phyloP scores from a whole-genome alignment of 805 yeast genomes.

The Debaryomyces hansenii region DNA sequence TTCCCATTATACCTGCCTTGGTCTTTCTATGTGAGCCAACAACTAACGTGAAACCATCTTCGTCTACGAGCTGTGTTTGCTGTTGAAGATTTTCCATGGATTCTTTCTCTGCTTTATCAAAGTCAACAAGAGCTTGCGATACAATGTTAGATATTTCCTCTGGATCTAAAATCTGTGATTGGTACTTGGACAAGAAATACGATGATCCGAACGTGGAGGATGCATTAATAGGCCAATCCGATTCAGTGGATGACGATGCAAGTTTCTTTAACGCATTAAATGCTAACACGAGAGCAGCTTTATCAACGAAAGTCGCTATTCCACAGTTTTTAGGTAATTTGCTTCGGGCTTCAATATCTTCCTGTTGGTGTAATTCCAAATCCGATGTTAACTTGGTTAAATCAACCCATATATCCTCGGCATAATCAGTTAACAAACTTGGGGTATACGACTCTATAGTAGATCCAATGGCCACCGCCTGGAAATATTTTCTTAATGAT shows the following conservation, averaged over 20 bases:
- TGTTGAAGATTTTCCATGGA: slow-evolving; percentile 54
- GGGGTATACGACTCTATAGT: slow-evolving; percentile 50
- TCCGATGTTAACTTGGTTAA: slow-evolving; percentile 62
- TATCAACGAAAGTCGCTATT: slow-evolving; percentile 72
- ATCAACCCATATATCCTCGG: slow-evolving; percentile 51
- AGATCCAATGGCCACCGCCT: slow-evolving; percentile 61
- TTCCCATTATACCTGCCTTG: slow-evolving; percentile 66
- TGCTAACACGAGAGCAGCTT: slow-evolving; percentile 64
- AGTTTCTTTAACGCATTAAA: slow-evolving; percentile 59
- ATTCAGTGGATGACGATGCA: slow-evolving; percentile 17
- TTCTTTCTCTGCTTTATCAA: slow-evolving; percentile 68
- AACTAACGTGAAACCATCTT: slow-evolving; percentile 90
- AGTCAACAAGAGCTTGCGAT: slow-evolving; percentile 60
- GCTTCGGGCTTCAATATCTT: slow-evolving; percentile 25
- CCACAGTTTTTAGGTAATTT: slow-evolving; percentile 75
- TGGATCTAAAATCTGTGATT: slow-evolving; percentile 43
- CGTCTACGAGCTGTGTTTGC: slow-evolving; percentile 72
- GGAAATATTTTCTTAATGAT: slow-evolving; percentile 56
- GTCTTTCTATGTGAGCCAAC: slow-evolving; percentile 86
- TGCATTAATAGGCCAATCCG: slow-evolving; percentile 41
- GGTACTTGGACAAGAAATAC: slow-evolving; percentile 42
- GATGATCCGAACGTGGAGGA: slow-evolving; percentile 32
- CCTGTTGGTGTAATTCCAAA: slow-evolving; percentile 31
- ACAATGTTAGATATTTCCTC: slow-evolving; percentile 56
- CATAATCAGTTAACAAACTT: slow-evolving; percentile 38